Evolutionary conservation across 202 grass and related monocot genomes (phyloP), one percentile per base, ranked within the genome.

Genomic region (Schoenoplectus tabernaemontani): DNA sequence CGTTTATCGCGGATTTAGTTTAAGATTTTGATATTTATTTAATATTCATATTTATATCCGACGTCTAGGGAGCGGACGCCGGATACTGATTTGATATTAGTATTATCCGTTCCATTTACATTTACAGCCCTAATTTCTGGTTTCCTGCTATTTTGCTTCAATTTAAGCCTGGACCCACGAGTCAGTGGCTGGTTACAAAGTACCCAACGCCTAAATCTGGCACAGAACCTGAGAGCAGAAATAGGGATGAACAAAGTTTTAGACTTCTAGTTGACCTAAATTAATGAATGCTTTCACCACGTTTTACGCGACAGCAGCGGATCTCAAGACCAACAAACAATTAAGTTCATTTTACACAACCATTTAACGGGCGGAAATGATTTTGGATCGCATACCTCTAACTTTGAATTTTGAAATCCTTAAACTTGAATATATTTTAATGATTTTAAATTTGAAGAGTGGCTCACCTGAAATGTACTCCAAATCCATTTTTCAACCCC

Each of bases 291-390:
- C 58, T 80, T 80, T 59, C 9, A 80, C 77, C 58, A 47, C 23
- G 57, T 59, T 80, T 51, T 48, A 43, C 41, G 77, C 77, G 39
- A 80, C 77, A 80, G 51, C 60, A 80, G 22, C 37, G 59, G 77
- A 80, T 80, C 77, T 80, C 77, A 50, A 80, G 77, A 64, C 15
- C 20, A 63, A 0, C 5, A 58, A n/a, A 22, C 13, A 32, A n/a
- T 6, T 9, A 4, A 4, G 47, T 71, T 7, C 10, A 48, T 71
- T 48, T 48, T 28, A 48, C 67, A 71, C 42, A 71, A 48, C 43
- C 68, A 50, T 23, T 68, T 23, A 19, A 5, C 50, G 2, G 15
- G 5, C 50, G 50, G 15, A 53, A 53, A 57, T 20, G 4, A 57
- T 57, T 64, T 36, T 64, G 30, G 16, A 0, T 19, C 5, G 38